Evolutionary conservation across 352 stramenopile species (phyloP), one percentile per base, ranked within the genome.

Genomic region (Phytophthora meadii): DNA sequence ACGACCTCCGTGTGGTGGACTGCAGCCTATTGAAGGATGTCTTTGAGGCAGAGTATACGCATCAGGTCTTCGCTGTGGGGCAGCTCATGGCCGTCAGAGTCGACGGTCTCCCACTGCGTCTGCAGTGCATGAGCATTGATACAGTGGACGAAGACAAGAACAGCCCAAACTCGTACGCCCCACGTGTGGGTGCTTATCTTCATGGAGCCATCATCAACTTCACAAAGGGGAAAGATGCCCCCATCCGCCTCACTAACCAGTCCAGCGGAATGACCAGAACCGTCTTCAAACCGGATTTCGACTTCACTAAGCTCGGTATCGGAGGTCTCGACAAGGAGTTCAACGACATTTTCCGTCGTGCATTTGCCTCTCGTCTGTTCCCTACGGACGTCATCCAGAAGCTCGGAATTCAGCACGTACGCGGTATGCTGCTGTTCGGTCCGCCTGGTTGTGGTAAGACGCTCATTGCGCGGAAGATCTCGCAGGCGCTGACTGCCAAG

Each of bases 241-340:
- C 84, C 0, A 77, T 95, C 50, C 86, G 86, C 5, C 83, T 95
- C 30, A 79, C 81, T 3, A 95, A 95, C 67, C 87, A 94, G 66
- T 90, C 82, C 17, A 85, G 72, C 8, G 87, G 87, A n/a, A 81
- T 85, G 53, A 87, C 70, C 14, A 81, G 84, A 50, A 89, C 66
- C 2, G 82, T 99, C 28, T 99, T 99, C 77, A 95, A 98, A 45
- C 88, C 85, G 1, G 96, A 99, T 59, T 99, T 99, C 78, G 97
- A 99, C 79, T 99, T 99, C 79, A 95, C 94, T 69, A 98, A 99
- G 76, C 80, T 99, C 39, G 98, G 97, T 54, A 99, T 99, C 75
- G 98, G 98, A 39, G 98, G 98, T 60, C 89, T 99, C 30, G 96
- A 99, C 80, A 93, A 97, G 52, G 97, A 99, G 82, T 99, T 99